Base-by-base conservation (phyloP, 2,329 filamentous ascomycete genomes). In the Sporothrix dimorphospora region DNA sequence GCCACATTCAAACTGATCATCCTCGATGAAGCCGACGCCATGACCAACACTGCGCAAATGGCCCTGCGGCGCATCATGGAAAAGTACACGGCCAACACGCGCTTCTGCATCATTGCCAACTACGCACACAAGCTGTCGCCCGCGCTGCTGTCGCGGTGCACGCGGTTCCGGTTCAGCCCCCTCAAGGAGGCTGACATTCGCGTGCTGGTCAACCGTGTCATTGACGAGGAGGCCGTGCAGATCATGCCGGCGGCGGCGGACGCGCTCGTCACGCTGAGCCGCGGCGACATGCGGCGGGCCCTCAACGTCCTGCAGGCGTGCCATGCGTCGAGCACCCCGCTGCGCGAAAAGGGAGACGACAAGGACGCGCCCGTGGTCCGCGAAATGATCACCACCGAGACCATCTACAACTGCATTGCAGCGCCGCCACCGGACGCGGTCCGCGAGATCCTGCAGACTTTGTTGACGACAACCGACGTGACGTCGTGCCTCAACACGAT, bases 41-140 rank as follows among this genome's bases (percentile, higher is more conserved):
- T 99, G 96, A 99, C 96, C n/a, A 92, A 93, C 70, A 97, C 95
- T 0, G 96, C 96, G 6, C 96, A 99, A 82, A 99, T 99, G 95
- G 96, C 96, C 0, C 85, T 99, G 71, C 89, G 96, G 74, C 87
- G 96, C 65, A 98, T 99, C 79, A 99, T 99, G 96, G 96, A 99
- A 80, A 97, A 97, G 83, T 99, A 99, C 84, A 99, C 96, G 0
- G 93, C 93, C 73, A 99, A 99, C 83, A 98, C 96, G 2, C 88
- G 96, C 69, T 99, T 99, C 83, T 98, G 95, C 83, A 94, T 99
- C 79, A 98, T 99, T 77, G 96, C 96, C 77, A 99, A 99, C 83
- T 99, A 99, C 82, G 96, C 96, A 40, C 96, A 99, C 84, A 99
- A 99, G 82, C 89, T 99, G 51, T 97, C 94, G 14, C 95, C 96